Evolutionary conservation across 2,329 filamentous ascomycete genomes (phyloP).

Genomic region (Phaeosphaeriaceae sp.): DNA sequence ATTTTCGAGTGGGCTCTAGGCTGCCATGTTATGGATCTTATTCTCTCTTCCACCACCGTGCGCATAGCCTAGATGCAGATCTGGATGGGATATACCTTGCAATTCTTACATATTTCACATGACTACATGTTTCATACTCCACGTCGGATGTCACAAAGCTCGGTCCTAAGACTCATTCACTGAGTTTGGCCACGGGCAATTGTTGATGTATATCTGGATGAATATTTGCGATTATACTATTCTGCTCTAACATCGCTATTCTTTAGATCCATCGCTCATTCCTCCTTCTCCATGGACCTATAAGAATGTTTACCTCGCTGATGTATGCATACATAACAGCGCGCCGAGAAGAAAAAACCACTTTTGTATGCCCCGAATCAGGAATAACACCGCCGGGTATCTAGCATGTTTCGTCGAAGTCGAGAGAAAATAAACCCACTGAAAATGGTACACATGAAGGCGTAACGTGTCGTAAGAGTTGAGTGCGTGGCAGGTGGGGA

Average conservation of each 20-base stretch:
- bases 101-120: conserved; percentile 3
- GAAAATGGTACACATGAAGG: neutral
- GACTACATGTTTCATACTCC: neutral
- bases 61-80: neutral
- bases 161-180: too few species aligned
- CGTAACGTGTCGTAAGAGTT: conserved; percentile 1
- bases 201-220: neutral
- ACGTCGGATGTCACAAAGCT: neutral
- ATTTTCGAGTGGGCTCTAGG: neutral
- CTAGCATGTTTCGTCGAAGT: conserved; percentile 3
- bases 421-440: neutral
- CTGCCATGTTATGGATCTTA: neutral
- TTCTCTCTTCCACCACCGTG: neutral
- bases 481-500: neutral
- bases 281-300: neutral
- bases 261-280: neutral
- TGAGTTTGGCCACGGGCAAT: too few species aligned
- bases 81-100: conserved; percentile 3
- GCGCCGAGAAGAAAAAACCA: neutral
- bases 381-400: conserved; percentile 8
- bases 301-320: neutral
- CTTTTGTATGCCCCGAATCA: conserved; percentile 7
- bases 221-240: neutral
- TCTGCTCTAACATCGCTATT: neutral
- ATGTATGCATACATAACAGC: neutral